Evolutionary conservation across 352 stramenopile species (phyloP).

Genomic region (Phytophthora crassamura): DNA sequence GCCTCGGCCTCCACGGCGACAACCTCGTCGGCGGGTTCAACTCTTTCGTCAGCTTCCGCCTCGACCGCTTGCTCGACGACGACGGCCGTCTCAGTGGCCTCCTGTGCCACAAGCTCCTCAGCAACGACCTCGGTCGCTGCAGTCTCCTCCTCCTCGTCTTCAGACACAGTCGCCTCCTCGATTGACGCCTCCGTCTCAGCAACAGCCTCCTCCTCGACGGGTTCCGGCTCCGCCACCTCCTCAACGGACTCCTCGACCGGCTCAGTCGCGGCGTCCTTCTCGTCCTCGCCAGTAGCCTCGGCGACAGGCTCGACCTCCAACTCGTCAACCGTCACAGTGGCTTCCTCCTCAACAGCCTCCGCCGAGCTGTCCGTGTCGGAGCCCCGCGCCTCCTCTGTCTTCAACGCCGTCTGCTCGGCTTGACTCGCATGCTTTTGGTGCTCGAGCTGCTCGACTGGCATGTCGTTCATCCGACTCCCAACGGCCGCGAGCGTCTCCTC

Average conservation of each 20-base stretch:
- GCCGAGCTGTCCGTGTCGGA: conserved; percentile 22
- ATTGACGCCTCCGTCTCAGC: not conserved
- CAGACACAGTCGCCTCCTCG: not conserved
- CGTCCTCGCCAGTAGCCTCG: not conserved
- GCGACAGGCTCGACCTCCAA: not conserved
- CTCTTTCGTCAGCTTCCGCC: not conserved
- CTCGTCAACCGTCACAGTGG: not conserved
- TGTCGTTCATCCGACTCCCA: conserved; percentile 12
- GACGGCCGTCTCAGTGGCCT: conserved; percentile 4
- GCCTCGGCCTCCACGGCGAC: conserved; percentile 4
- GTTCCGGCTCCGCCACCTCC: not conserved
- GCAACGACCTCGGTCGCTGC: not conserved
- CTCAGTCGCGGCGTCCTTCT: not conserved
- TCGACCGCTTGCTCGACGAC: conserved; percentile 6
- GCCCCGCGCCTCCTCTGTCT: not conserved
- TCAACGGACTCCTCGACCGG: not conserved
- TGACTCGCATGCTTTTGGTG: conserved; percentile 11
- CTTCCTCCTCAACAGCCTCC: not conserved
- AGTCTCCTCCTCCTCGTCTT: not conserved
- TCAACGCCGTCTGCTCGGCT: conserved; percentile 5
- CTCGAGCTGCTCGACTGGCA: not conserved
- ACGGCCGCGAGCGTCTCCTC: not conserved
- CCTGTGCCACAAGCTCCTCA: not conserved
- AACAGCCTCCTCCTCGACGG: not conserved
- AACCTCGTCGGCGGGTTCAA: not conserved